A percentile compares a stretch with the other conserved stretches of the same genome.
Conservation (phyloP, 805 yeast species). For the Wickerhamomyces queroliae region DNA sequence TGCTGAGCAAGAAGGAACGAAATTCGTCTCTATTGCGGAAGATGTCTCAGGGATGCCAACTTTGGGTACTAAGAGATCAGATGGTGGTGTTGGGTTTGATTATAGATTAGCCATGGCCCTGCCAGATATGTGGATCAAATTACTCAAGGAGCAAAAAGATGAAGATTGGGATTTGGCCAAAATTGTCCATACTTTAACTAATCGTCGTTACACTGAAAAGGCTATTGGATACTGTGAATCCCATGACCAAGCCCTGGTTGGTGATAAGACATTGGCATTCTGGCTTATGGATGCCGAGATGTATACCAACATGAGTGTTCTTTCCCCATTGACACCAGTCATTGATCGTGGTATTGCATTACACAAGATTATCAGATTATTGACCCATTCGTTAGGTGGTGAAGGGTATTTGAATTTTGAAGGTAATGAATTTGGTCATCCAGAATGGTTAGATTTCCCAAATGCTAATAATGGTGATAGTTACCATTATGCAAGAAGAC, state of each 20-base stretch:
- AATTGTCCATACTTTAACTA: constrained; percentile 77
- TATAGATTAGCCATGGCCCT: constrained; percentile 94
- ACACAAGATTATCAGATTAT: constrained; percentile 83
- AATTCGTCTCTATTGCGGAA: constrained; percentile 81
- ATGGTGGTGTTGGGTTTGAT: constrained; percentile 92
- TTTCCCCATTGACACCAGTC: constrained; percentile 67
- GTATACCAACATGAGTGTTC: constrained; percentile 90
- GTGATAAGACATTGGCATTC: constrained; percentile 93
- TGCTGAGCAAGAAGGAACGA: constrained; percentile 34
- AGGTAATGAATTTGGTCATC: constrained; percentile 98
- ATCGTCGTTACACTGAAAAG: constrained; percentile 81
- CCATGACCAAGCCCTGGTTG: constrained; percentile 96
- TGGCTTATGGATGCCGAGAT: constrained; percentile 99
- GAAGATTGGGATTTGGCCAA: constrained; percentile 89
- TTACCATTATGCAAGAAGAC: constrained; percentile 92
- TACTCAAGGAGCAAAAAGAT: constrained; percentile 75
- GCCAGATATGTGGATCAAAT: constrained; percentile 99
- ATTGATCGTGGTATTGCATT: constrained; percentile 87
- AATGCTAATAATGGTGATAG: constrained; percentile 82
- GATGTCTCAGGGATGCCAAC: constrained; percentile 99
- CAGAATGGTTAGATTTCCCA: constrained; percentile 98
- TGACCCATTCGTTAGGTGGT: constrained; percentile 92
- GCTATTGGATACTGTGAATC: constrained; percentile 92
- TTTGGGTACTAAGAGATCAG: constrained; percentile 62
- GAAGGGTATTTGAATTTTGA: constrained; percentile 95